Percentiles rank a stretch among this genome's conserved stretches.
phyloP scores from a whole-genome alignment of 106 monocot genomes.

The Dendrobium catenatum region DNA sequence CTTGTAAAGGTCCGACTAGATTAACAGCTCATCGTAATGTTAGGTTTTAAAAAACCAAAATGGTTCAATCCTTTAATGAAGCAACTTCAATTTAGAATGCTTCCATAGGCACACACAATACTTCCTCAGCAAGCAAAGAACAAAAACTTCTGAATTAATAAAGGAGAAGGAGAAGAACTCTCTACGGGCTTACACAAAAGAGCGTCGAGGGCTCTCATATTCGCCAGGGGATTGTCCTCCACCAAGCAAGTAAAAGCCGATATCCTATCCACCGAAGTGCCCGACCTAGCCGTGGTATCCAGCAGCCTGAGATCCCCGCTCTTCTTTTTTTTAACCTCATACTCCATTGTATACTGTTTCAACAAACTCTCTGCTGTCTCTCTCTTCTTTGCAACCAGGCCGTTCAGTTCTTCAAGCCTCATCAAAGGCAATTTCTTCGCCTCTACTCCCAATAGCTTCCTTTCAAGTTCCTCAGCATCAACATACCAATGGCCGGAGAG shows the following conservation, averaged over 20 bases:
- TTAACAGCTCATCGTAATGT: too few species aligned
- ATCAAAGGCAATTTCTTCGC: constrained; percentile 11
- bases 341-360: constrained; percentile 55
- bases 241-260: constrained; percentile 78
- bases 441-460: constrained; percentile 28
- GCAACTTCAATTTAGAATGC: too few species aligned
- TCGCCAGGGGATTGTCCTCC: constrained; percentile 89
- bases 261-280: constrained; percentile 81
- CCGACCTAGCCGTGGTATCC: constrained; percentile 54
- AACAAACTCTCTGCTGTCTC: constrained; percentile 61
- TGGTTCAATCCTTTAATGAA: too few species aligned
- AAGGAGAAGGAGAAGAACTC: not conserved
- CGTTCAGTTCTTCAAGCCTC: constrained; percentile 51
- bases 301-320: constrained; percentile 58
- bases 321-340: constrained; percentile 41
- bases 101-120: not conserved
- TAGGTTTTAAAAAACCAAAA: too few species aligned
- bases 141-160: not conserved
- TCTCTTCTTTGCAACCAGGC: constrained; percentile 45
- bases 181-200: constrained; percentile 51
- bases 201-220: constrained; percentile 62
- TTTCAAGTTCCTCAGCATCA: constrained; percentile 64
- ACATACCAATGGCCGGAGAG: constrained; percentile 64
- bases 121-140: not conserved
- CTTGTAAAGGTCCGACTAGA: too few species aligned